A percentile compares a stretch with the other conserved stretches of the same genome.
Evolutionary conservation across 805 yeast species (phyloP).

Genomic region (Candida andamanensis): DNA sequence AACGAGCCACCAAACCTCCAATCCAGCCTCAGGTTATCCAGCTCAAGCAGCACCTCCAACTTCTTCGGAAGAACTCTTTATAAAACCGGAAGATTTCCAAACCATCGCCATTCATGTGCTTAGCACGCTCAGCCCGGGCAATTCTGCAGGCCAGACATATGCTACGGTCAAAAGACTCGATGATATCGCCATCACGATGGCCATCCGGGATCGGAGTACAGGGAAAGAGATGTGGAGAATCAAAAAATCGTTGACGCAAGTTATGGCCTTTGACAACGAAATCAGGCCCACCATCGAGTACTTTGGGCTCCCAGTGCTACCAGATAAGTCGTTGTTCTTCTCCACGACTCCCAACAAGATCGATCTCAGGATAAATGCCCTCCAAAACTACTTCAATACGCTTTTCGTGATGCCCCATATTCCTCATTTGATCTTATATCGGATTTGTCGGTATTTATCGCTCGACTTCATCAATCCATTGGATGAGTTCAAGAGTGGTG

Average conservation of each 20-base stretch:
- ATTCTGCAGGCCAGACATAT: conserved; percentile 14
- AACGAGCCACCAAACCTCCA: too few species aligned
- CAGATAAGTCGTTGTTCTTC: conserved; percentile 56
- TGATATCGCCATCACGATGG: conserved; percentile 57
- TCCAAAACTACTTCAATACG: conserved; percentile 57
- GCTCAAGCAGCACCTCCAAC: too few species aligned
- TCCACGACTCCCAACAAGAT: conserved; percentile 61
- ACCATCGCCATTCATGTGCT: conserved; percentile 45
- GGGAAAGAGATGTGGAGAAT: conserved; percentile 72
- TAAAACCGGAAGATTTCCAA: conserved; percentile 54
- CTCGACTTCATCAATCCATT: conserved; percentile 60
- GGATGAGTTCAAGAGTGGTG: conserved; percentile 49
- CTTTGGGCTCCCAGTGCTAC: conserved; percentile 57
- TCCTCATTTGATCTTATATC: conserved; percentile 46
- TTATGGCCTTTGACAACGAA: conserved; percentile 56
- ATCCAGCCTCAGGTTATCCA: too few species aligned
- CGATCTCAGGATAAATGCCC: conserved; percentile 49
- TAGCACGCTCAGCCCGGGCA: conserved; percentile 27
- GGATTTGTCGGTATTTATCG: conserved; percentile 62
- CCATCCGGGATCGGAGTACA: conserved; percentile 57
- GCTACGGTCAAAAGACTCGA: conserved; percentile 40
- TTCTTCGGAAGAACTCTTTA: too few species aligned
- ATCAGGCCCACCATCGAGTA: conserved; percentile 48
- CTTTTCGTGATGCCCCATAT: conserved; percentile 54
- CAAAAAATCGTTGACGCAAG: conserved; percentile 55